These are phyloP conservation scores for Candida wancherniae DNA, from an alignment of 805 yeast species.

Conservation along the genomic window DNA sequence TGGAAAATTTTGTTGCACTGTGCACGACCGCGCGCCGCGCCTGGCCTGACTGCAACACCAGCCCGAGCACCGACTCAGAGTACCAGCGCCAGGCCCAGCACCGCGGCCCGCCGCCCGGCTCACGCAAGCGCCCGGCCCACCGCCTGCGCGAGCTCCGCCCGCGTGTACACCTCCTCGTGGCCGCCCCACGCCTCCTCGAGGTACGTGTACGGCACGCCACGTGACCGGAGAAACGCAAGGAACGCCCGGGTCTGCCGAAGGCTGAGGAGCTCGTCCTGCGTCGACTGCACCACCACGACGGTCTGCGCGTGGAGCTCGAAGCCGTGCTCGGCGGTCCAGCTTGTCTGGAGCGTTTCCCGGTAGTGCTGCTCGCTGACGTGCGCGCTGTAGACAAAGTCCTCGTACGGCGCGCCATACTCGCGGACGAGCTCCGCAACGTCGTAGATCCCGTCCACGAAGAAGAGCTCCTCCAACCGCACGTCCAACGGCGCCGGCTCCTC, in stretches of 20 bases:
- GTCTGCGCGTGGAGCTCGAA: constrained; percentile 7
- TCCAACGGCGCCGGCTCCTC: neutral
- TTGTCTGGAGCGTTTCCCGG: constrained; percentile 24
- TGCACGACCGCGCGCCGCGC: constrained; percentile 9
- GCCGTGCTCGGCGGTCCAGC: constrained; percentile 6
- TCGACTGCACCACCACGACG: constrained; percentile 53
- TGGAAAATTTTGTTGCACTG: constrained; percentile 8
- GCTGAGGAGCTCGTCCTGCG: constrained; percentile 60
- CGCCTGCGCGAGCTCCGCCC: constrained; percentile 31
- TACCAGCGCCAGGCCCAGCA: too few species aligned
- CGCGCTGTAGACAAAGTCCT: constrained; percentile 54
- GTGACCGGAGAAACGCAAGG: constrained; percentile 25
- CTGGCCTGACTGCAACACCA: too few species aligned
- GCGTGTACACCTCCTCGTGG: constrained; percentile 62
- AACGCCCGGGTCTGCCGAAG: constrained; percentile 45
- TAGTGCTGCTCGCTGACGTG: constrained; percentile 29
- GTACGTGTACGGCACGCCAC: constrained; percentile 8
- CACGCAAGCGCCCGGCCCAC: constrained; percentile 1
- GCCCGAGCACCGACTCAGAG: too few species aligned
- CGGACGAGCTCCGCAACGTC: constrained; percentile 44
- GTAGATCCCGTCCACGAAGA: constrained; percentile 69
- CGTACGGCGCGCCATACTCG: constrained; percentile 57
- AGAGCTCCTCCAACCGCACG: constrained; percentile 6
- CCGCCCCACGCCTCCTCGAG: constrained; percentile 43
- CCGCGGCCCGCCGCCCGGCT: too few species aligned